Percentiles rank a stretch among this genome's conserved stretches.
phyloP scores from a whole-genome alignment of 148 eudicot genomes.

The Selenicereus undatus region DNA sequence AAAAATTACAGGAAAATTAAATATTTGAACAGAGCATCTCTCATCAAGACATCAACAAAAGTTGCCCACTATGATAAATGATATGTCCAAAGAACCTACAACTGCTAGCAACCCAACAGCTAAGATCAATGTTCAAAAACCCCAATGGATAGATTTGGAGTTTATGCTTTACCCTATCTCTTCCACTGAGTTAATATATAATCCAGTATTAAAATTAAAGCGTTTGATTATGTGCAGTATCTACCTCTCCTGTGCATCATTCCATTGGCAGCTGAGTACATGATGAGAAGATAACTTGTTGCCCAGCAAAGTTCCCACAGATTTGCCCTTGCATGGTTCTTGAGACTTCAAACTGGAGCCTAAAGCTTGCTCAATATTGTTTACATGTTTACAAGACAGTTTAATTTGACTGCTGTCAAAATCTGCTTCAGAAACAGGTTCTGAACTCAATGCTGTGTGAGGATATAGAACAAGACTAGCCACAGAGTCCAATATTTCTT shows the following conservation, averaged over 20 bases:
- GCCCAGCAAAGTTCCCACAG: slow-evolving; percentile 26
- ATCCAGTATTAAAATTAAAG: background rate
- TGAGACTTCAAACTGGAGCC: slow-evolving; percentile 24
- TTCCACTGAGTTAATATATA: background rate
- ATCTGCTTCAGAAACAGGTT: slow-evolving; percentile 21
- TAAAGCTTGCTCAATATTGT: slow-evolving; percentile 25
- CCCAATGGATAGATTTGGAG: background rate
- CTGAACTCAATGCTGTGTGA: slow-evolving; percentile 26
- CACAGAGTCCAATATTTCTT: slow-evolving; percentile 41
- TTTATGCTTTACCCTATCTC: background rate
- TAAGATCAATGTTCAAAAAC: background rate
- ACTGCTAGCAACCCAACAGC: background rate
- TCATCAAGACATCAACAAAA: background rate
- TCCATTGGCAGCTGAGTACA: slow-evolving; percentile 19
- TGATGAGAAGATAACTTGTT: slow-evolving; percentile 26
- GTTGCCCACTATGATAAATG: background rate
- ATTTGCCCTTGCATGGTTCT: slow-evolving; percentile 19
- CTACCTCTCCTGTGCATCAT: slow-evolving; percentile 38
- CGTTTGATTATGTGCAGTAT: background rate
- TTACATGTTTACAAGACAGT: slow-evolving; percentile 18
- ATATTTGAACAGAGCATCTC: background rate
- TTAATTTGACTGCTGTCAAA: slow-evolving; percentile 17
- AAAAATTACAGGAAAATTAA: too few relatives aligned
- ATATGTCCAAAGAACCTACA: too few relatives aligned
- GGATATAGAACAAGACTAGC: slow-evolving; percentile 47